These are phyloP conservation scores for Pharus latifolius DNA, from an alignment of 176 grass and related monocot species.

Conservation along the genomic window DNA sequence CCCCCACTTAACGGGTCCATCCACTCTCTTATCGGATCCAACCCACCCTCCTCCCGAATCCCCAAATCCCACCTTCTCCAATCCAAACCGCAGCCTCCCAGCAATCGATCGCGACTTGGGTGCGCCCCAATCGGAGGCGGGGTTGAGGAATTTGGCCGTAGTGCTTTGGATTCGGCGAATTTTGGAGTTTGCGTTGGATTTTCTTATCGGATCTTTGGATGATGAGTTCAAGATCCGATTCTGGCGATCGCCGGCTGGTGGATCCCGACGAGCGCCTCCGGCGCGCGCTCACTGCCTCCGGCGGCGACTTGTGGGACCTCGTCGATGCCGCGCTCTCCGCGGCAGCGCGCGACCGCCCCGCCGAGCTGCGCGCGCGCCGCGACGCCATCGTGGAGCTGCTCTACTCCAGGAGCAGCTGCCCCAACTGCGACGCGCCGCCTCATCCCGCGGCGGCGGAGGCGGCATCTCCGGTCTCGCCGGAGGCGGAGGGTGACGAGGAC, in stretches of 20 bases:
- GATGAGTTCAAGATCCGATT: neutral
- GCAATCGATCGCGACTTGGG: slow-evolving; percentile 33
- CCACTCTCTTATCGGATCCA: slow-evolving; percentile 5
- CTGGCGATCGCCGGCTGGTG: neutral
- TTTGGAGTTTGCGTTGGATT: neutral
- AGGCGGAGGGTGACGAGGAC: slow-evolving; percentile 12
- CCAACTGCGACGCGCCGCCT: slow-evolving; percentile 22
- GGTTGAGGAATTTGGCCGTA: neutral
- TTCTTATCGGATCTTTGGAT: neutral
- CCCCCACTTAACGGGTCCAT: slow-evolving; percentile 10
- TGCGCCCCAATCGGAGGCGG: slow-evolving; percentile 11
- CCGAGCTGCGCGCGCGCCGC: slow-evolving; percentile 56
- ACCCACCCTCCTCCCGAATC: neutral
- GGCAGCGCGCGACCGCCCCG: slow-evolving; percentile 36
- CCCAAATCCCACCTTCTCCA: neutral
- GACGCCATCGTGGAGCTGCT: slow-evolving; percentile 72
- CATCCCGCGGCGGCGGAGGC: neutral
- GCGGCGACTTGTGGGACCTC: slow-evolving; percentile 55
- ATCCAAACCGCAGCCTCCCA: slow-evolving; percentile 23
- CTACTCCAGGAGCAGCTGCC: slow-evolving; percentile 31
- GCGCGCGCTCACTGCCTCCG: slow-evolving; percentile 29
- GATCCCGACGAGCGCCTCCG: slow-evolving; percentile 48
- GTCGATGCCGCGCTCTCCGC: slow-evolving; percentile 53
- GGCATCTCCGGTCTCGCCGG: no score
- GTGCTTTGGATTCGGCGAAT: neutral